phyloP scores from a whole-genome alignment of 768 basidiomycete genomes.

The Tricholomella constricta region DNA sequence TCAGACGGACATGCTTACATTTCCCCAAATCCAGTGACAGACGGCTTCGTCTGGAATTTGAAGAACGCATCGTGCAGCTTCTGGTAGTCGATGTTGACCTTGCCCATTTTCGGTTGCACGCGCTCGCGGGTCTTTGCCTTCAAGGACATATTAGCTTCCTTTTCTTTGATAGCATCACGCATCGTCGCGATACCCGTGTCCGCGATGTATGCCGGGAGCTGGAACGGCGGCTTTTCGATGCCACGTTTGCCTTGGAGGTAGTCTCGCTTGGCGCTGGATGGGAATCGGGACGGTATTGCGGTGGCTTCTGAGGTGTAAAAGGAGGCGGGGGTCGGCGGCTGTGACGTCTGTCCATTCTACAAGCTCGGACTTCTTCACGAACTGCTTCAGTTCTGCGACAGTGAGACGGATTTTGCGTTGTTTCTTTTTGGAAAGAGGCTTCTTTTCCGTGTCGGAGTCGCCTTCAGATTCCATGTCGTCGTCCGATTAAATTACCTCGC shows the following conservation, averaged over 20 bases:
- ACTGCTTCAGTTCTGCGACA: constrained; percentile 95
- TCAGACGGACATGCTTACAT: constrained; percentile 68
- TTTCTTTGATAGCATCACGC: constrained; percentile 97
- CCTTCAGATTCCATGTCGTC: constrained; percentile 86
- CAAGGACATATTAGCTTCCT: constrained; percentile 93
- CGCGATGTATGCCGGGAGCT: constrained; percentile 94
- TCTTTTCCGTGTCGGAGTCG: constrained; percentile 75
- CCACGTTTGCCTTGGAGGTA: constrained; percentile 98
- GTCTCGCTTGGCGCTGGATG: constrained; percentile 91
- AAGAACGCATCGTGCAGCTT: constrained; percentile 99
- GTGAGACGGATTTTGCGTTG: constrained; percentile 88
- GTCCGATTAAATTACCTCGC: constrained; percentile 97
- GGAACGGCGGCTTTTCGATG: constrained; percentile 97
- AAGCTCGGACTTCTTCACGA: constrained; percentile 95
- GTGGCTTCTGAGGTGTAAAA: constrained; percentile 92
- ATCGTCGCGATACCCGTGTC: constrained; percentile 99
- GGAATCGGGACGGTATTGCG: constrained; percentile 96
- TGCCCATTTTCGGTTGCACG: constrained; percentile 99
- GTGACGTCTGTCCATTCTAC: constrained; percentile 99
- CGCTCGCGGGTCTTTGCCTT: constrained; percentile 97
- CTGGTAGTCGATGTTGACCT: constrained; percentile 99
- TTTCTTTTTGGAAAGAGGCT: constrained; percentile 91
- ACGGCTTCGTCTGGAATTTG: constrained; percentile 95
- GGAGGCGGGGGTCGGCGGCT: constrained; percentile 89
- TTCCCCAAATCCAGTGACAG: constrained; percentile 92